Evolutionary conservation across 73 alveolate genomes (phyloP).

Genomic region (Paramecium sonneborni): DNA sequence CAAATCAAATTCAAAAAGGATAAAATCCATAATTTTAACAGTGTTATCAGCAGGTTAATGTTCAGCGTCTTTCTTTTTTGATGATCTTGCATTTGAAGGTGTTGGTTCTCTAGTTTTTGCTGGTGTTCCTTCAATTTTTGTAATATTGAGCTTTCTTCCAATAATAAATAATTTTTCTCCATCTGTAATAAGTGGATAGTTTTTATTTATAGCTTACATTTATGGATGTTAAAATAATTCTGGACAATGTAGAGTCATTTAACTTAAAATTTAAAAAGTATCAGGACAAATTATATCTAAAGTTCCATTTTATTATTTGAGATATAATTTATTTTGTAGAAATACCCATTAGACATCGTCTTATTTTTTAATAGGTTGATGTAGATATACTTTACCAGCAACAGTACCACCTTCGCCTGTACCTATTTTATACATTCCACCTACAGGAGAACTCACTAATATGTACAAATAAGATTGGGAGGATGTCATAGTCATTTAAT

Average conservation of each 20-base stretch:
- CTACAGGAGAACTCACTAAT: slow-evolving; percentile 75
- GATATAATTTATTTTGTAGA: slow-evolving; percentile 79
- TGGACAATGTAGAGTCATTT: slow-evolving; percentile 76
- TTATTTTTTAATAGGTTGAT: slow-evolving; percentile 68
- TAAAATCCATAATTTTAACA: slow-evolving; percentile 39
- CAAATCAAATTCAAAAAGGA: slow-evolving; percentile 54
- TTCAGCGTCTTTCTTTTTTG: slow-evolving; percentile 59
- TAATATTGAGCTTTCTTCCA: slow-evolving; percentile 70
- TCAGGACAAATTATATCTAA: slow-evolving; percentile 76
- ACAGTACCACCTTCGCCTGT: slow-evolving; percentile 85
- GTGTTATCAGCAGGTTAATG: slow-evolving; percentile 47
- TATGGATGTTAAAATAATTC: slow-evolving; percentile 69
- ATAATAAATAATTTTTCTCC: slow-evolving; percentile 82
- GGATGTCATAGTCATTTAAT: slow-evolving; percentile 79
- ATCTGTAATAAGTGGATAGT: slow-evolving; percentile 86
- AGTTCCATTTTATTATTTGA: slow-evolving; percentile 72
- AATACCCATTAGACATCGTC: slow-evolving; percentile 88
- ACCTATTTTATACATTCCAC: slow-evolving; percentile 86
- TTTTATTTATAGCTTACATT: slow-evolving; percentile 73
- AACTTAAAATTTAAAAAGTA: slow-evolving; percentile 70
- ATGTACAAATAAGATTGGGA: slow-evolving; percentile 81
- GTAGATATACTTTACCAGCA: slow-evolving; percentile 86
- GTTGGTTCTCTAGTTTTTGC: slow-evolving; percentile 56
- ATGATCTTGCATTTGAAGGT: slow-evolving; percentile 18
- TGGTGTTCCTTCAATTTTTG: slow-evolving; percentile 9